Evolutionary conservation across 306 rosid genomes (phyloP).

Genomic region (Cicer arietinum): DNA sequence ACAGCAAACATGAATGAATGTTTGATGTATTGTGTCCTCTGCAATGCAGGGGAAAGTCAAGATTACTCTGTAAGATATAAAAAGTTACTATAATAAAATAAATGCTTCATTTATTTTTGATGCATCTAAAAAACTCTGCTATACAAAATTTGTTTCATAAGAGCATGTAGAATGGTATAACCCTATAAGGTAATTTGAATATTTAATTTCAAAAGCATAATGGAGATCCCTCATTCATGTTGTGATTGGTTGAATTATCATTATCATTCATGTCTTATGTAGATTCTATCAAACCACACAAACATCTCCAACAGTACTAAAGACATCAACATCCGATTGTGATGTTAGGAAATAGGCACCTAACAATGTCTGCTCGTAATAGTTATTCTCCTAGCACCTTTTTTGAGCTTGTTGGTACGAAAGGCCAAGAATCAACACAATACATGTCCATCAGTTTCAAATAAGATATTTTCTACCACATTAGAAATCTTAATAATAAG

Average conservation of each 20-base stretch:
- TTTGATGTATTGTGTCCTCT: conserved; percentile 2
- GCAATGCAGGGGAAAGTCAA: neutral
- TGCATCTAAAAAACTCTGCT: neutral
- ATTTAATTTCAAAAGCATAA: conserved; percentile 4
- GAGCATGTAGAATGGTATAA: conserved; percentile 3
- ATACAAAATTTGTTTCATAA: neutral
- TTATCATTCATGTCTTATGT: neutral
- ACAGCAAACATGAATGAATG: conserved; percentile 25
- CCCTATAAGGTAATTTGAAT: neutral
- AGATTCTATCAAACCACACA: conserved; percentile 6
- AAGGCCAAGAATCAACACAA: neutral
- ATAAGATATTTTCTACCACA: neutral
- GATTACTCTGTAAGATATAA: neutral
- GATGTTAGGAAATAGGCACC: neutral
- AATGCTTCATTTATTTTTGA: neutral
- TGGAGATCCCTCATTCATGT: neutral
- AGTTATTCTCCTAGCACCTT: neutral
- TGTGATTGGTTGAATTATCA: too few relatives aligned
- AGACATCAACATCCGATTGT: conserved; percentile 3
- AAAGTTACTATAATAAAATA: neutral
- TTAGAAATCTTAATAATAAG: neutral
- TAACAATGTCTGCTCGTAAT: neutral
- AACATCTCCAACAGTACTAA: neutral
- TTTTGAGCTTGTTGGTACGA: neutral
- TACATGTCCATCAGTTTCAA: neutral